Evolutionary conservation across 257 asterid species (phyloP).

Genomic region (Solanum peruvianum): DNA sequence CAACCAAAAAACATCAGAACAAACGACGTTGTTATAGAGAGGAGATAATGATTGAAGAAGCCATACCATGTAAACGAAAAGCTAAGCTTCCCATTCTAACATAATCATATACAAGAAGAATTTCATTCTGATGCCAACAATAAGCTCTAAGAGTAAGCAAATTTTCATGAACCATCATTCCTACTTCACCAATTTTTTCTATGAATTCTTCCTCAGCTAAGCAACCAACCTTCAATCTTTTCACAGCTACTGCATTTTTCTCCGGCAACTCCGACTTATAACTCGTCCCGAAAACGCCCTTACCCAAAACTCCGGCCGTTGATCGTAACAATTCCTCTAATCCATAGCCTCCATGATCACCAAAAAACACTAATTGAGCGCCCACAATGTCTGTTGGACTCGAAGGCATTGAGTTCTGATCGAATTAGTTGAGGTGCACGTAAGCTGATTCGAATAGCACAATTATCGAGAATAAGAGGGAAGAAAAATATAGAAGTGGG

Average conservation of each 20-base stretch:
- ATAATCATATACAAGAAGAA: constrained; percentile 13
- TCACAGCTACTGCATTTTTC: constrained; percentile 4
- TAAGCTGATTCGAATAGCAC: accelerated
- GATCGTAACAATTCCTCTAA: constrained; percentile 8
- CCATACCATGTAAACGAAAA: constrained; percentile 18
- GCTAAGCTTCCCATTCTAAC: constrained; percentile 18
- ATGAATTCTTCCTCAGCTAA: constrained; percentile 4
- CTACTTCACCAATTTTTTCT: constrained; percentile 5
- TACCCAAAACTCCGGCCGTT: constrained; percentile 1
- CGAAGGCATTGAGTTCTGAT: not conserved
- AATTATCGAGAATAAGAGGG: not conserved
- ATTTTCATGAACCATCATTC: constrained; percentile 10
- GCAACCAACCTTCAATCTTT: constrained; percentile 2
- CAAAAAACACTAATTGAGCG: constrained; percentile 3
- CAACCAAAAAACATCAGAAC: not conserved
- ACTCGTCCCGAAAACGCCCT: constrained; percentile 8
- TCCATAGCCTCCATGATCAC: constrained; percentile 1
- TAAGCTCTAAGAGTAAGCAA: constrained; percentile 7
- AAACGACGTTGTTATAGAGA: not conserved
- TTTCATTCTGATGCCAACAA: not conserved
- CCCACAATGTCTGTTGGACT: not conserved
- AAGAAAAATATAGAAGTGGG: not conserved
- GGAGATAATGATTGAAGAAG: not conserved
- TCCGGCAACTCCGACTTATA: constrained; percentile 5
- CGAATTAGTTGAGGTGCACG: not conserved